Base-by-base conservation (phyloP, 345 rosid genomes). In the Anacardium occidentale region DNA sequence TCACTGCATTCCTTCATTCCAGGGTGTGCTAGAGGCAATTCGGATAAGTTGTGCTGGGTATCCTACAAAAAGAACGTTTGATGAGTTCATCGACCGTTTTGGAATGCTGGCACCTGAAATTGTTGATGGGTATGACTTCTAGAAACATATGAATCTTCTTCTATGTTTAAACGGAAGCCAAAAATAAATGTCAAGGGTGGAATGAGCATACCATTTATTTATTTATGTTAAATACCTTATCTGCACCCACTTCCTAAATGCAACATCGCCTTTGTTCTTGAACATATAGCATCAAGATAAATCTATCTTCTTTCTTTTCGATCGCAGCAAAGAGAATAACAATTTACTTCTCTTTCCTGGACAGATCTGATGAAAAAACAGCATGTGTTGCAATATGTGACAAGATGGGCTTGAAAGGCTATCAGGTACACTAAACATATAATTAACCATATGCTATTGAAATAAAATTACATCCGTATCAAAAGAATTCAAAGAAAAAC, bases 31-130 rank as follows among this genome's bases (percentile, higher is more conserved):
- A 40, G 96, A 90, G 82, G 96, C 96, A 47, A 90, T 90, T 66
- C 79, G 96, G 73, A 90, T 90, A 77, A 90, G 92, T 74, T 88
- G 96, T 83, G 96, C 96, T 24, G 92, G 96, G 57, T 90, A 90
- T 80, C 96, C 96, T 57, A 90, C 96, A 29, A 88, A 86, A 81
- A 75, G 91, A 83, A 79, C 96, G 67, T 90, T 90, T 61, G 86
- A 86, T 74, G 96, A 90, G 70, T 90, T 90, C 76, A 88, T 90
- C 53, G 89, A 86, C 62, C 96, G 92, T 42, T 90, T 90, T 85
- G 96, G 89, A 68, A 86, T 90, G 85, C 85, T 90, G 55, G 87
- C 84, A 68, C 82, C 91, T 45, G 87, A 86, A 50, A 81, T 83
- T 78, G 82, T 82, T 61, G 92, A 88, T 53, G 92, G 91, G 88